Evolutionary conservation across 345 rosid species (phyloP).

Genomic region (Psidium friedrichsthalianum): DNA sequence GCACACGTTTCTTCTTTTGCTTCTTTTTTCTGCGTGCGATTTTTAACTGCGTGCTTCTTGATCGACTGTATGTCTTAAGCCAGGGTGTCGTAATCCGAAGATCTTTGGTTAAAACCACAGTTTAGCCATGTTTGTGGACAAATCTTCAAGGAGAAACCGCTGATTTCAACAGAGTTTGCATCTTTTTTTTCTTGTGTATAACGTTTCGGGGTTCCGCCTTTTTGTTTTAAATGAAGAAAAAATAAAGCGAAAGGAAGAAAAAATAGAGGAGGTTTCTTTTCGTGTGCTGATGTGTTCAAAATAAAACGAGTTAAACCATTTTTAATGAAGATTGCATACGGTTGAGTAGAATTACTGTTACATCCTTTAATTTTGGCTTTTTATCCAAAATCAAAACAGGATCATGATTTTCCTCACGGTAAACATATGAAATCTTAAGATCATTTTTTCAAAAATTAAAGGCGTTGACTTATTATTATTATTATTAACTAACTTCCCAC

Average conservation of each 20-base stretch:
- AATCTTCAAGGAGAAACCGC: neutral
- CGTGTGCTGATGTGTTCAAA: neutral
- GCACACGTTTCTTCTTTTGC: neutral
- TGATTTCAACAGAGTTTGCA: neutral
- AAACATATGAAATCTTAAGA: neutral
- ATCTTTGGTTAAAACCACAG: neutral
- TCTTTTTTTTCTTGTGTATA: too few relatives aligned
- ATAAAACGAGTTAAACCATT: too few relatives aligned
- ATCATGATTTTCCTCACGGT: neutral
- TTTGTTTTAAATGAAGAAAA: too few relatives aligned
- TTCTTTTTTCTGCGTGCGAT: neutral
- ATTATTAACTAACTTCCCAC: neutral
- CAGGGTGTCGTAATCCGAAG: neutral
- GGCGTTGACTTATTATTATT: too few relatives aligned
- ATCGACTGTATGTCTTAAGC: neutral
- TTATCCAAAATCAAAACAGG: neutral
- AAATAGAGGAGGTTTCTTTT: neutral
- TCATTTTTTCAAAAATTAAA: neutral
- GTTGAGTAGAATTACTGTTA: neutral
- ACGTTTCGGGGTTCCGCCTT: too few relatives aligned
- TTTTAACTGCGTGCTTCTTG: accelerated
- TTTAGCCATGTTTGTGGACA: neutral
- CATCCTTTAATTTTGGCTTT: neutral
- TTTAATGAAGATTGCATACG: neutral
- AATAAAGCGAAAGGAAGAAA: too few relatives aligned